phyloP scores from a whole-genome alignment of 768 basidiomycete genomes.

The Russula earlei region DNA sequence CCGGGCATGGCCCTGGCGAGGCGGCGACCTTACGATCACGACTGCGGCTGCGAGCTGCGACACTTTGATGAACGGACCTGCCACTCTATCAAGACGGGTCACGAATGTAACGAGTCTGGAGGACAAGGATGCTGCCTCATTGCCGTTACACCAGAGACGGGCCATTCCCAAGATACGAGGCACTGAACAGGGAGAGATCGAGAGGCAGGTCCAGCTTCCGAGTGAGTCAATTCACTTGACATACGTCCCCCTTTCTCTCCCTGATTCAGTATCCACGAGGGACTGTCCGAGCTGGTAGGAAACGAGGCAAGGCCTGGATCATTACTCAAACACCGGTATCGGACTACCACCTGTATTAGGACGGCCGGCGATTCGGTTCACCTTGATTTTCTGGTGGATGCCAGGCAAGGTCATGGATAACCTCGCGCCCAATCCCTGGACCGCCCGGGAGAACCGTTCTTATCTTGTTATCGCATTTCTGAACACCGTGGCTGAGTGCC shows the following conservation, averaged over 20 bases:
- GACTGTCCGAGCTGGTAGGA: not conserved
- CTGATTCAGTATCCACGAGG: not conserved
- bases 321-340: not conserved
- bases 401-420: not conserved
- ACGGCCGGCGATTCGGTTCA: not conserved
- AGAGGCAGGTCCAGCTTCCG: not conserved
- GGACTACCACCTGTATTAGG: not conserved
- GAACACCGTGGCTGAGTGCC: not conserved
- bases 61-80: not conserved
- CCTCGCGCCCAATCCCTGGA: not conserved
- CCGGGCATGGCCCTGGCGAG: not conserved
- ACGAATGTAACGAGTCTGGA: not conserved
- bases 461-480: slow-evolving; percentile 9
- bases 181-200: not conserved
- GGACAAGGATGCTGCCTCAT: not conserved
- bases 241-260: not conserved
- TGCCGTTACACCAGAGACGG: not conserved
- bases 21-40: not conserved
- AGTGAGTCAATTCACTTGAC: not conserved
- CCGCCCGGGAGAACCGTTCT: not conserved
- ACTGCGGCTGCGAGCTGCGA: too few species aligned
- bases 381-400: not conserved
- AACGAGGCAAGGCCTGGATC: not conserved
- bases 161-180: not conserved
- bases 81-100: not conserved